Base-by-base conservation (phyloP, 2,329 filamentous ascomycete species). In the Acrocalymma vagum region DNA sequence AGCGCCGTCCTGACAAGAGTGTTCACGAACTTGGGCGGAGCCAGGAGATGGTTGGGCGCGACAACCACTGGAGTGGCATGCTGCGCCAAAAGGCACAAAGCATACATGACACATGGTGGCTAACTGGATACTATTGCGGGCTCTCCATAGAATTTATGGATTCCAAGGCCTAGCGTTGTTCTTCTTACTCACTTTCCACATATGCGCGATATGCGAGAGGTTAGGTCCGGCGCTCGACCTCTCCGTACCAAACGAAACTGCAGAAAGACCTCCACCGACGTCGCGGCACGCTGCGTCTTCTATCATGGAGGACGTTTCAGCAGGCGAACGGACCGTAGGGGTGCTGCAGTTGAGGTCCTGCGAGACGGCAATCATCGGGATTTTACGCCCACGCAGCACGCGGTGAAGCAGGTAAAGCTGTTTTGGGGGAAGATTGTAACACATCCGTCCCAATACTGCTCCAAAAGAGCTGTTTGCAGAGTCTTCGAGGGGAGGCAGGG, bases 301-400 rank as follows among this genome's bases (percentile, higher is more conserved):
- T 37, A 38, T 26, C 35, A 38, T 45, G 52, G 41, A 42, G 37
- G 46, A 35, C 41, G 56, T 61, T 62, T 65, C 56, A 58, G 50
- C 37, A 54, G 41, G 41, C 52, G 52, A 54, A 30, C 38, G 27
- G 21, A 38, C 30, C 30, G 30, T 30, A 48, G 58, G 54, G 50
- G 53, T 60, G 58, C 45, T 60, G 50, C 51, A 40, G 46, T 48
- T 40, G 49, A 43, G 38, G 29, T 33, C 43, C 62, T 53, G 58
- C 56, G 53, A 60, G 58, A 62, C 60, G 51, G 49, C 48, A 55
- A 55, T 45, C 43, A 52, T 37, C 51, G 49, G 48, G 47, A n/a
- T n/a, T 42, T 44, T 57, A 45, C 60, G 64, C 62, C 61, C 55
- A 60, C 54, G 60, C 51, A 59, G 47, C 59, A 64, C 60, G 61